Evolutionary conservation across 495 filamentous ascomycete species (phyloP), one percentile per base, ranked within the genome.

Genomic region (Xylaria intraflava): DNA sequence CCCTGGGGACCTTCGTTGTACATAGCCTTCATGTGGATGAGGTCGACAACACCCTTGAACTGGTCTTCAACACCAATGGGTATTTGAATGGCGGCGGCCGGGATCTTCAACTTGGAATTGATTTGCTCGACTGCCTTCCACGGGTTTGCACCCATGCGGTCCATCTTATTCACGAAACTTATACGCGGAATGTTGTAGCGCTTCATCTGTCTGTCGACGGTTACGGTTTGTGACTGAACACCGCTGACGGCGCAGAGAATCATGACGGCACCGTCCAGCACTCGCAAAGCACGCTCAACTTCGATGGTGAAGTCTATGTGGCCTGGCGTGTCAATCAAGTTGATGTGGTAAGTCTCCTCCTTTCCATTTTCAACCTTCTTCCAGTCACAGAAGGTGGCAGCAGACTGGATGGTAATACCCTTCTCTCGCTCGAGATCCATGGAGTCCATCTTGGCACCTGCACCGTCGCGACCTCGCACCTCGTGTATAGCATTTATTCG

Each of bases 291-390:
- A 65, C 94, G 79, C 76, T 99, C 94, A 50, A 99, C 94, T 72
- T 99, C 94, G 64, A 99, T 99, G 10, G 94, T 99, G 64, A 99
- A 99, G 67, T 99, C 94, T 64, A 99, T 97, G 73, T 99, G 94
- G 23, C 94, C 94, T 10, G 94, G 94, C 0, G 94, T 99, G 70
- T 99, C 94, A 68, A 99, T 99, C 72, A 99, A 74, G 72, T 99
- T 99, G 73, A 99, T 82, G 66, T 99, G 92, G 72, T 96, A 99
- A 51, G 82, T 88, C 67, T 94, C 85, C 7, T 96, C 87, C 62
- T 86, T 76, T 33, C 87, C 83, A 59, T 89, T 71, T 56, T 83
- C 76, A 43, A 73, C 68, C 79, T 96, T 97, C 52, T 87, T 70
- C 94, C 94, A 99, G 72, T 99, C 90, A 72, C 90, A 95, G 69